phyloP scores from a whole-genome alignment of 2,329 filamentous ascomycete genomes.

The Ascochyta lentis region DNA sequence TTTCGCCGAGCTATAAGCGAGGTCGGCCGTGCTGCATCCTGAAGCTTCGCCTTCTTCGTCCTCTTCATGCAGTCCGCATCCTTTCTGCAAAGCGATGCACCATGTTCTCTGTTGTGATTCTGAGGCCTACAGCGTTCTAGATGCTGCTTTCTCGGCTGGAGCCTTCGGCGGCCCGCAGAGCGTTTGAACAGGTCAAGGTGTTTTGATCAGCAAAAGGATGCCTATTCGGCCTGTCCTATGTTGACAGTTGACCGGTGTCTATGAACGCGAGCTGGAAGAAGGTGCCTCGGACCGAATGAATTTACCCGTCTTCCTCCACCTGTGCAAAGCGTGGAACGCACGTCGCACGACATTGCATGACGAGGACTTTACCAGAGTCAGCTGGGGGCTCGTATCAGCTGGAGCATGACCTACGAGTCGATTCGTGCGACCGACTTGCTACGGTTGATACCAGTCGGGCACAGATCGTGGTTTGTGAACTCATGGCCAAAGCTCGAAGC shows the following conservation, averaged over 20 bases:
- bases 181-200: background rate
- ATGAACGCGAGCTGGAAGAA: background rate
- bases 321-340: constrained; percentile 10
- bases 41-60: constrained; percentile 17
- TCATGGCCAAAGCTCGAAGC: constrained; percentile 15
- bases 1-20: constrained; percentile 11
- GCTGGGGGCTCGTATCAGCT: constrained; percentile 9
- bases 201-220: background rate
- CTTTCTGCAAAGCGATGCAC: constrained; percentile 1
- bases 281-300: constrained; percentile 16
- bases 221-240: background rate
- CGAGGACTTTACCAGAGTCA: constrained; percentile 9
- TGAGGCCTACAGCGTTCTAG: background rate
- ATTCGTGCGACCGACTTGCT: background rate
- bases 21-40: background rate
- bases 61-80: constrained; percentile 5
- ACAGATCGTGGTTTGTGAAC: constrained; percentile 3
- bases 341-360: constrained; percentile 18
- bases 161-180: background rate
- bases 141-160: background rate
- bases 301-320: constrained; percentile 15
- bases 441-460: background rate
- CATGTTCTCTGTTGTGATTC: background rate
- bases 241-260: background rate
- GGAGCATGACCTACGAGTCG: constrained; percentile 7